Evolutionary conservation across 345 rosid genomes (phyloP).

Genomic region (Brassica rapa): DNA sequence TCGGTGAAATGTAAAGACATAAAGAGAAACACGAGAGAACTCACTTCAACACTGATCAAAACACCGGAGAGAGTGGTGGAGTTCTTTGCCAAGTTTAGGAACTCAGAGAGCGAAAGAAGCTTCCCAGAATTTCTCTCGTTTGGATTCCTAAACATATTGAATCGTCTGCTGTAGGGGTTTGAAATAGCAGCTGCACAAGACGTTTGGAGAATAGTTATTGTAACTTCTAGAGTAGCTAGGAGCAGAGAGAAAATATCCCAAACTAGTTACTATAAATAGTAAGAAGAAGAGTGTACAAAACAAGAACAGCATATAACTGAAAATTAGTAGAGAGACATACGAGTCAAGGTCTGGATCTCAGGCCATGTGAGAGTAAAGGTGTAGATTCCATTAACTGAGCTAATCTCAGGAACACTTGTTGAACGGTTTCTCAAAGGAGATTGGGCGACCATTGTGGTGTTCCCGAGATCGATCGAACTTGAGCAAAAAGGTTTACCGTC

Average conservation of each 20-base stretch:
- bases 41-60: conserved; percentile 84
- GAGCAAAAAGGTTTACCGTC: conserved; percentile 73
- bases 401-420: conserved; percentile 48
- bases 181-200: conserved; percentile 57
- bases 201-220: conserved; percentile 13
- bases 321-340: conserved; percentile 49
- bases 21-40: conserved; percentile 30
- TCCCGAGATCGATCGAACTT: conserved; percentile 58
- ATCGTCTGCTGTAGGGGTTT: conserved; percentile 47
- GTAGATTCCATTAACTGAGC: conserved; percentile 46
- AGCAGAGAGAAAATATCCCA: not conserved
- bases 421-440: conserved; percentile 43
- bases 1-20: not conserved
- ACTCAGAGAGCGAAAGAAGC: conserved; percentile 55
- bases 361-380: conserved; percentile 70
- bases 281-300: conserved; percentile 15
- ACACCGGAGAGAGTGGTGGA: conserved; percentile 69
- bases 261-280: conserved; percentile 3
- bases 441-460: conserved; percentile 46
- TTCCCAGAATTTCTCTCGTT: conserved; percentile 49
- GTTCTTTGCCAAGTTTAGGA: conserved; percentile 64
- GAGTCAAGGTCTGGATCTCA: conserved; percentile 55
- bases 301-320: not conserved
- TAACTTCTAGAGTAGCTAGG: not conserved
- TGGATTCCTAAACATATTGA: conserved; percentile 57